Base-by-base conservation (phyloP, 148 eudicot species). In the Cornus controversa region DNA sequence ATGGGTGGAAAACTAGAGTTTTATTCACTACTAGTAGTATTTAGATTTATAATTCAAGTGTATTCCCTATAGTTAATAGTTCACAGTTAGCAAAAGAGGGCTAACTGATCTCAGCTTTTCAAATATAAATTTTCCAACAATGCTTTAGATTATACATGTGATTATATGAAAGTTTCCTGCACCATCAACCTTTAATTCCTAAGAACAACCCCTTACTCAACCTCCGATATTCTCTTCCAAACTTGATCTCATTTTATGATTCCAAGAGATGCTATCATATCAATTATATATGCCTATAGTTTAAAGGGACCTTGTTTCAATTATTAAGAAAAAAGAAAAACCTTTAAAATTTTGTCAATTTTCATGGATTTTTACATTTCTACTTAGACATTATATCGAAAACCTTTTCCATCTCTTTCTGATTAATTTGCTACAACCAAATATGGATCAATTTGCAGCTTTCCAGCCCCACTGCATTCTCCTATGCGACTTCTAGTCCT, bases 401-500 rank as follows among this genome's bases (percentile, higher is more conserved):
- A 40, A 40, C 10, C 7, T 60, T 60, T 60, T 60, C 6, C 64
- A n/a, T 60, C 64, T 60, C 25, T 4, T 22, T 60, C 62, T n/a
- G 20, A 20, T 22, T 2, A 60, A 60, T 22, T 18, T 60, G 23
- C 24, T 5, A 60, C 24, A 9, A 60, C 1, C 64, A 60, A 60
- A 18, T 1, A 60, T 60, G 25, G 25, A 60, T 18, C 64, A 60
- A 60, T 10, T 31, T 20, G 54, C 40, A 75, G 77, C 27, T 74
- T 69, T 64, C 79, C 79, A 23, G 27, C 26, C 42, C 47, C 50
- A 73, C 23, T 71, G 73, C 27, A 63, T 34, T 34, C 54, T 23
- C 66, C 75, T 18, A 28, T 70, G 3, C 68, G 34, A 50, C n/a
- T 84, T 13, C 77, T 68, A 26, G 76, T 54, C 66, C 37, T 82